Percentiles rank a stretch among this genome's conserved stretches.
phyloP scores from a whole-genome alignment of 352 stramenopile genomes.

The Phytopythium boreale region DNA sequence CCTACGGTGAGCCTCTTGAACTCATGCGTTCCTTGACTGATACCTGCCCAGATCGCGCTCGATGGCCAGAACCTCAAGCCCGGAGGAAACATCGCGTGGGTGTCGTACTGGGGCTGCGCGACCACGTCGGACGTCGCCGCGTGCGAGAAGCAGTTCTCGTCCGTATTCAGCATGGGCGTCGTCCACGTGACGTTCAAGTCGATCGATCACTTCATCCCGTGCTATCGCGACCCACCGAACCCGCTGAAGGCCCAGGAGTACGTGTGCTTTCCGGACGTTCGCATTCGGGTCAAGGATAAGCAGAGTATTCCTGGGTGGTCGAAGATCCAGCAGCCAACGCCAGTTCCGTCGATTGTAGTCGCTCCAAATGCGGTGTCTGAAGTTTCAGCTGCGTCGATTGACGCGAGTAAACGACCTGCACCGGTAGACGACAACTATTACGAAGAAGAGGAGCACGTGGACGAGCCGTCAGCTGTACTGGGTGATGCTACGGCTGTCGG shows the following conservation, averaged over 20 bases:
- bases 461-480: neutral
- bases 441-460: neutral
- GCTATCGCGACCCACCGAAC: conserved; percentile 77
- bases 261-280: conserved; percentile 62
- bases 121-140: conserved; percentile 47
- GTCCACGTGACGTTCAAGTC: conserved; percentile 66
- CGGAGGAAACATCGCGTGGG: conserved; percentile 69
- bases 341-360: neutral
- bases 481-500: neutral
- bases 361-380: neutral
- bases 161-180: conserved; percentile 58
- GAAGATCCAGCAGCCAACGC: conserved; percentile 10
- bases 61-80: conserved; percentile 75
- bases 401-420: neutral
- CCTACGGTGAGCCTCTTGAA: too few species aligned
- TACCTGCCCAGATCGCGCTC: conserved; percentile 35
- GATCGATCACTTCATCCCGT: conserved; percentile 84
- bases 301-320: conserved; percentile 82
- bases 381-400: neutral
- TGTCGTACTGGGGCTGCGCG: conserved; percentile 78
- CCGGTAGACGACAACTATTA: neutral
- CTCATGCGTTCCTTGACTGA: neutral
- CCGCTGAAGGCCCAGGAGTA: conserved; percentile 71
- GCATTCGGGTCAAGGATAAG: conserved; percentile 74
- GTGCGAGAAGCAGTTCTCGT: conserved; percentile 74